These are phyloP conservation scores for Metarhizium sp. DNA, from an alignment of 2,329 filamentous ascomycete genomes.

Conservation along the genomic window DNA sequence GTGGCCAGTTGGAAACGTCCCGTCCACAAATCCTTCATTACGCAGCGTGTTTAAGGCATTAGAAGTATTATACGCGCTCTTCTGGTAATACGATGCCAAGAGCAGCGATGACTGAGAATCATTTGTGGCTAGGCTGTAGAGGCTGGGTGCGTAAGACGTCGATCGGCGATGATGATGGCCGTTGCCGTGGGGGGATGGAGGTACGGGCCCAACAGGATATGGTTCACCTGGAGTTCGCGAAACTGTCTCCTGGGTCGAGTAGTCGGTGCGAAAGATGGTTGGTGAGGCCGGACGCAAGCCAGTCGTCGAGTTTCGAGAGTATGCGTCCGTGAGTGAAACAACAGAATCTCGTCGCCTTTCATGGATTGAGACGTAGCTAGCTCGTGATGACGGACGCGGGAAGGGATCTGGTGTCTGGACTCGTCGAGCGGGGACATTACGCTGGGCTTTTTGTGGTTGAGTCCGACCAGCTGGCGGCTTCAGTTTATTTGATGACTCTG, in stretches of 20 bases:
- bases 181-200: conserved; percentile 13
- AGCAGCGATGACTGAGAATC: conserved; percentile 46
- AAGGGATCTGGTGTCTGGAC: conserved; percentile 18
- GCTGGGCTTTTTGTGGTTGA: conserved; percentile 4
- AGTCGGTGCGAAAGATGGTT: conserved; percentile 17
- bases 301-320: conserved; percentile 39
- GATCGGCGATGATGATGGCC: conserved; percentile 13
- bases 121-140: conserved; percentile 51
- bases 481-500: conserved; percentile 2
- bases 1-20: conserved; percentile 50
- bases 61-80: conserved; percentile 37
- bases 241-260: conserved; percentile 13
- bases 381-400: conserved; percentile 31
- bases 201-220: conserved; percentile 8
- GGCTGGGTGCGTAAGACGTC: conserved; percentile 36
- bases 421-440: background rate
- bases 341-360: conserved; percentile 44
- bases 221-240: conserved; percentile 10
- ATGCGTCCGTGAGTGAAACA: conserved; percentile 46
- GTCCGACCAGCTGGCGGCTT: conserved; percentile 5
- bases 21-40: conserved; percentile 43
- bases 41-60: conserved; percentile 40
- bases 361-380: conserved; percentile 41
- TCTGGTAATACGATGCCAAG: conserved; percentile 37
- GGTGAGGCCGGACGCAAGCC: conserved; percentile 37